Percentiles rank a stretch among this genome's conserved stretches.
Evolutionary conservation across 176 grass and related monocot species (phyloP).

Genomic region (Aegilops speltoides): DNA sequence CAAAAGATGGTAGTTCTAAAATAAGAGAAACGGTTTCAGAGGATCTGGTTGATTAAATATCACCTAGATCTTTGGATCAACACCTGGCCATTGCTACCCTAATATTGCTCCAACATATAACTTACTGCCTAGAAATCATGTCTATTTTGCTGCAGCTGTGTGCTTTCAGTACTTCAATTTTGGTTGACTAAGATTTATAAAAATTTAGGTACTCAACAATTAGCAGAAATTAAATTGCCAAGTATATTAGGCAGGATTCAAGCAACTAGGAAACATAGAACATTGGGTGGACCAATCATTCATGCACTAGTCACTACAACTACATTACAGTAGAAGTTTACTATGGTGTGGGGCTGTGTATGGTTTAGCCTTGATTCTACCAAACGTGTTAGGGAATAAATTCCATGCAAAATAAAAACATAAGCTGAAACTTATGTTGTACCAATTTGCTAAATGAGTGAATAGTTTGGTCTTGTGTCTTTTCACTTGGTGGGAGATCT

Average conservation of each 20-base stretch:
- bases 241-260: background rate
- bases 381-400: conserved; percentile 5
- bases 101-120: background rate
- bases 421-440: background rate
- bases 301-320: background rate
- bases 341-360: background rate
- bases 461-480: background rate
- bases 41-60: background rate
- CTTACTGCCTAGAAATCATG: background rate
- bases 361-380: background rate
- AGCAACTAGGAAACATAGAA: background rate
- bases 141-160: background rate
- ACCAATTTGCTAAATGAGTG: background rate
- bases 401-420: background rate
- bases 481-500: background rate
- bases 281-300: background rate
- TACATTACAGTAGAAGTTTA: background rate
- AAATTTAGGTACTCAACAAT: background rate
- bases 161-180: background rate
- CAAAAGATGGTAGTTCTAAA: background rate
- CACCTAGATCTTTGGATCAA: background rate
- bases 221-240: background rate
- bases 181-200: background rate
- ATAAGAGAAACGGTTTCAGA: background rate
- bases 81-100: no score